Percentiles rank a stretch among this genome's conserved stretches.
phyloP scores from a whole-genome alignment of 139 green algal species.

The Nannochloris sp. region DNA sequence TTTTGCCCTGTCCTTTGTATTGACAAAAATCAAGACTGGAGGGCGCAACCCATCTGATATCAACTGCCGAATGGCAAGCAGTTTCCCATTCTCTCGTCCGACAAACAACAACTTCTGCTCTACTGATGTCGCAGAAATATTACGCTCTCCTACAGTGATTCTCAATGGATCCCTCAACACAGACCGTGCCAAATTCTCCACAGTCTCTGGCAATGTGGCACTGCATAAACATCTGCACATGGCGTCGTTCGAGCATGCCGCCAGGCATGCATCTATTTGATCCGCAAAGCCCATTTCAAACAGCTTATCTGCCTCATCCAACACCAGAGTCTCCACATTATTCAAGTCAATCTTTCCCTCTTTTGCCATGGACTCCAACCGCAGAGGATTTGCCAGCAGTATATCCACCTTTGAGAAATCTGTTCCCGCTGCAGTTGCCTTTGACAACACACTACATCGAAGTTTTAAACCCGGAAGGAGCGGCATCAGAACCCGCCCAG shows the following conservation, averaged over 20 bases:
- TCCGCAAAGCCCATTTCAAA: constrained; percentile 85
- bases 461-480: constrained; percentile 57
- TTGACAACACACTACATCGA: constrained; percentile 61
- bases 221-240: constrained; percentile 67
- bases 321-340: constrained; percentile 53
- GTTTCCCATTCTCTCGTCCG: constrained; percentile 81
- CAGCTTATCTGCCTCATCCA: constrained; percentile 97
- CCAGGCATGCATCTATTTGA: constrained; percentile 73
- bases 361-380: constrained; percentile 48
- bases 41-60: constrained; percentile 63
- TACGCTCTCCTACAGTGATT: constrained; percentile 70
- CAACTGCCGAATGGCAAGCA: constrained; percentile 84
- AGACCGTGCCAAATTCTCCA: constrained; percentile 73
- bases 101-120: constrained; percentile 86
- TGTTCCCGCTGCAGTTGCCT: constrained; percentile 53
- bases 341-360: constrained; percentile 37
- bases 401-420: constrained; percentile 73
- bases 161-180: constrained; percentile 79
- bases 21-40: constrained; percentile 88
- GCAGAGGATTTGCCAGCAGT: constrained; percentile 79
- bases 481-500: constrained; percentile 56
- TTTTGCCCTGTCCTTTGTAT: constrained; percentile 77
- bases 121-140: constrained; percentile 56
- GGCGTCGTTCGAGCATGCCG: constrained; percentile 52
- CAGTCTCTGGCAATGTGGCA: constrained; percentile 82